These are phyloP conservation scores for Kodamaea anthophila DNA, from an alignment of 1,139 yeast species.

Conservation along the genomic window DNA sequence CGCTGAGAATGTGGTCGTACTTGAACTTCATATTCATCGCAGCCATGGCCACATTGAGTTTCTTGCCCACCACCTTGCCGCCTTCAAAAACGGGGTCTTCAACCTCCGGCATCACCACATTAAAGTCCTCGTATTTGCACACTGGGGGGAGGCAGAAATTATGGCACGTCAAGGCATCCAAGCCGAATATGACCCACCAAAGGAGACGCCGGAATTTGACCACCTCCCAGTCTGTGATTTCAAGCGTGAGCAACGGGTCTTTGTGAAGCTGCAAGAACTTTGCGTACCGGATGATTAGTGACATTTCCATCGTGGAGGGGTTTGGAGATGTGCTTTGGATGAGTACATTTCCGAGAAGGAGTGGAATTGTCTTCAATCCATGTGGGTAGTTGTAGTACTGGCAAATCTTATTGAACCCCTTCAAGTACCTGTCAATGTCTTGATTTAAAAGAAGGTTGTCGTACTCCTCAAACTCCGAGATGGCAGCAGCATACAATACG, in stretches of 20 bases:
- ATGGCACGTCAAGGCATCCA: slow-evolving; percentile 54
- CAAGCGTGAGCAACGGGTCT: slow-evolving; percentile 49
- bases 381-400: slow-evolving; percentile 50
- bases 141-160: slow-evolving; percentile 55
- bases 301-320: slow-evolving; percentile 49
- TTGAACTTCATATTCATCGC: slow-evolving; percentile 49
- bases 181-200: slow-evolving; percentile 63
- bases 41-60: slow-evolving; percentile 32
- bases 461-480: slow-evolving; percentile 51
- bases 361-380: slow-evolving; percentile 41
- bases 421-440: slow-evolving; percentile 43
- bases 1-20: slow-evolving; percentile 47
- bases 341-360: slow-evolving; percentile 45
- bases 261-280: slow-evolving; percentile 51
- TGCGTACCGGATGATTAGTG: slow-evolving; percentile 47
- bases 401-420: slow-evolving; percentile 43
- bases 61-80: slow-evolving; percentile 20
- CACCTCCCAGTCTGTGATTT: slow-evolving; percentile 41
- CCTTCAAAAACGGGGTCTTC: slow-evolving; percentile 29
- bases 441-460: slow-evolving; percentile 42
- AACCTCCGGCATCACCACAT: slow-evolving; percentile 50
- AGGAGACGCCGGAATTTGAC: slow-evolving; percentile 49
- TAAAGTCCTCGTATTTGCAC: slow-evolving; percentile 49
- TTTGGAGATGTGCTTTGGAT: slow-evolving; percentile 52
- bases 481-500: slow-evolving; percentile 47